These are phyloP conservation scores for Pythium chondricola DNA, from an alignment of 352 stramenopile species.

Conservation along the genomic window DNA sequence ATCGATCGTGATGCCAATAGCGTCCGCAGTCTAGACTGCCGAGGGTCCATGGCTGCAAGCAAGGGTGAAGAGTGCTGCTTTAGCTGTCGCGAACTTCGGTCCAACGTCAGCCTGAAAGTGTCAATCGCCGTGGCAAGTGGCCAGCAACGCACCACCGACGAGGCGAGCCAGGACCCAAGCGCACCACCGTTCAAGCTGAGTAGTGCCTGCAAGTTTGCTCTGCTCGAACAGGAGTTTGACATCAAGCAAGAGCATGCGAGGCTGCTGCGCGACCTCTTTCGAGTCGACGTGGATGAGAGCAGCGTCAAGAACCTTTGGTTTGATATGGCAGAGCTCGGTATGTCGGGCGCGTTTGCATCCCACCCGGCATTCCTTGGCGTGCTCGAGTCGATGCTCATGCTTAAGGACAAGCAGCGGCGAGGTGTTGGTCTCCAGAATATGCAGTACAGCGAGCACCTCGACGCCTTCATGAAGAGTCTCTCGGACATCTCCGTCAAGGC, in stretches of 20 bases:
- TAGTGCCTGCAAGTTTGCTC: conserved; percentile 3
- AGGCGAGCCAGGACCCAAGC: background rate
- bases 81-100: conserved; percentile 38
- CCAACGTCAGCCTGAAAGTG: conserved; percentile 44
- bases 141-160: background rate
- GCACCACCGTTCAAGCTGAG: background rate
- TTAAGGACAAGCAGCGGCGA: conserved; percentile 72
- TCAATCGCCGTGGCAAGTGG: conserved; percentile 11
- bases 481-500: conserved; percentile 47
- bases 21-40: conserved; percentile 65
- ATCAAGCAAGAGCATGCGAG: conserved; percentile 13
- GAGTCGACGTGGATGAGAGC: conserved; percentile 16
- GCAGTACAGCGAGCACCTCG: conserved; percentile 55
- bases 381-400: conserved; percentile 59
- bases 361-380: conserved; percentile 60
- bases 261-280: conserved; percentile 16
- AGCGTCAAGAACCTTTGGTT: conserved; percentile 24
- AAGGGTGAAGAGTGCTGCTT: conserved; percentile 38
- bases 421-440: conserved; percentile 81
- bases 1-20: conserved; percentile 70
- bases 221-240: conserved; percentile 18
- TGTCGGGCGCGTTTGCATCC: conserved; percentile 50
- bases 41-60: conserved; percentile 31
- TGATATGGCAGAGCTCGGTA: conserved; percentile 55
- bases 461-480: conserved; percentile 62